These are phyloP conservation scores for Streptanthus diversifolius DNA, from an alignment of 345 rosid genomes.

Conservation along the genomic window DNA sequence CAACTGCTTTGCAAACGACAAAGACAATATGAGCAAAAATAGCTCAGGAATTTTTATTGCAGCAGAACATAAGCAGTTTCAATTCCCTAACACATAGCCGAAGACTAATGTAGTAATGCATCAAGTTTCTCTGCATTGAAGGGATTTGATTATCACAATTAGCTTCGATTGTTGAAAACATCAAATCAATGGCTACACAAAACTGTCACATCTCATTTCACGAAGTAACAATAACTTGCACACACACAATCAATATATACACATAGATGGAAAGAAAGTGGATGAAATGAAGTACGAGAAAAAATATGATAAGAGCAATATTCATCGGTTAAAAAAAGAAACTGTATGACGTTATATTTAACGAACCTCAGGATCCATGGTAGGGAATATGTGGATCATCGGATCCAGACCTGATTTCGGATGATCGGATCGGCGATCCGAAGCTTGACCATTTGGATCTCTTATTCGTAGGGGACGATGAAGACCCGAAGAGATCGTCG, in stretches of 20 bases:
- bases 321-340: not conserved
- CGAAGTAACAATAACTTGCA: not conserved
- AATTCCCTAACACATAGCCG: not conserved
- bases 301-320: not conserved
- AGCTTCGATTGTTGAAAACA: no score
- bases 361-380: constrained; percentile 55
- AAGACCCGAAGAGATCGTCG: constrained; percentile 46
- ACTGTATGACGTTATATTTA: not conserved
- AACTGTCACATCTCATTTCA: not conserved
- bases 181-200: not conserved
- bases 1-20: not conserved
- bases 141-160: no score
- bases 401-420: constrained; percentile 42
- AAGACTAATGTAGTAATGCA: not conserved
- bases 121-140: no score
- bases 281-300: not conserved
- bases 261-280: not conserved
- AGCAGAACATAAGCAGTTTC: not conserved
- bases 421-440: constrained; percentile 40
- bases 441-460: constrained; percentile 45
- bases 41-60: no score
- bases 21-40: not conserved
- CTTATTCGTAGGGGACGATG: constrained; percentile 43
- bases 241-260: not conserved
- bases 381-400: constrained; percentile 47